Percentiles rank a stretch among this genome's conserved stretches.
Evolutionary conservation across 768 basidiomycete species (phyloP).

Genomic region (Pulveroboletus frians): DNA sequence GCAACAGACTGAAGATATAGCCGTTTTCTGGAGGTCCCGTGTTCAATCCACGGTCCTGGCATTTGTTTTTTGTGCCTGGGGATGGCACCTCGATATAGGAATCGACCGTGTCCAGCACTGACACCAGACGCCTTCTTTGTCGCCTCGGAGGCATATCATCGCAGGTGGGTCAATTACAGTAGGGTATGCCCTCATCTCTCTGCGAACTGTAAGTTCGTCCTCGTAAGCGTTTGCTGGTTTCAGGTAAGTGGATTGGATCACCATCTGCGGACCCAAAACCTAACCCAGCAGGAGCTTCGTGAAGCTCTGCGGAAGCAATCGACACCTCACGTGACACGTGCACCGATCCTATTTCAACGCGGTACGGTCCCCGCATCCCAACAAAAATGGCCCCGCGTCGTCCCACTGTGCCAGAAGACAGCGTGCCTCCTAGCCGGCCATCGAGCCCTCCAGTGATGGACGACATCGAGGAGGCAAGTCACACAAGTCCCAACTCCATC

Average conservation of each 20-base stretch:
- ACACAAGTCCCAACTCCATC: not conserved
- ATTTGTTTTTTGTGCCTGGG: conserved; percentile 19
- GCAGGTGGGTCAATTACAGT: too few relatives aligned
- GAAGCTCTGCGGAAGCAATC: conserved; percentile 2
- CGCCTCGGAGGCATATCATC: not conserved
- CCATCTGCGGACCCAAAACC: not conserved
- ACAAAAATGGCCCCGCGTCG: conserved; percentile 29
- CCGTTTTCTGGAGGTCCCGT: conserved; percentile 47
- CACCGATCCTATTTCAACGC: conserved; percentile 13
- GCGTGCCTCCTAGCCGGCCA: conserved; percentile 25
- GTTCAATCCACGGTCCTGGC: conserved; percentile 55
- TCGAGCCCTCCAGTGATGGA: conserved; percentile 25
- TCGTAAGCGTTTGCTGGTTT: not conserved
- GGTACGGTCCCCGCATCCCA: not conserved
- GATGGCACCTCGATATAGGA: not conserved
- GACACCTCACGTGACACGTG: conserved; percentile 18
- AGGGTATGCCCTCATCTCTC: not conserved
- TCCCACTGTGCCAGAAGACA: conserved; percentile 20
- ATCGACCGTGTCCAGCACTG: not conserved
- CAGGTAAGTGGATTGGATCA: not conserved
- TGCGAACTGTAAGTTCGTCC: not conserved
- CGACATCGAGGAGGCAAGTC: conserved; percentile 41
- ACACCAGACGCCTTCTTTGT: not conserved
- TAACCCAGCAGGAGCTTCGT: not conserved
- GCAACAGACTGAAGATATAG: conserved; percentile 59